phyloP scores from a whole-genome alignment of 2,329 filamentous ascomycete genomes.

The Sclerotinia spermophila region DNA sequence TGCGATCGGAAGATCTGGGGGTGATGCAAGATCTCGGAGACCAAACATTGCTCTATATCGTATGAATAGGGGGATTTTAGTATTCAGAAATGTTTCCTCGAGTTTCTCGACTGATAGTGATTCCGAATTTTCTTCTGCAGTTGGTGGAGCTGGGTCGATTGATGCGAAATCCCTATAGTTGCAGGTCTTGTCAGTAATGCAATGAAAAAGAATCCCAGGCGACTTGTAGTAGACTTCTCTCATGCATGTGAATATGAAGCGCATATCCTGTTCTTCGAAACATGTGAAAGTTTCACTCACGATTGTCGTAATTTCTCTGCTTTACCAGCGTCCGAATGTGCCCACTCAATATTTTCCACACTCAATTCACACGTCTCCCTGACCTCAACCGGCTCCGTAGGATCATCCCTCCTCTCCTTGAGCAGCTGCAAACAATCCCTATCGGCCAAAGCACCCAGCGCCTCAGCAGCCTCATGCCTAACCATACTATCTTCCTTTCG shows the following conservation, averaged over 20 bases:
- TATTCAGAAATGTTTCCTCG: conserved; percentile 74
- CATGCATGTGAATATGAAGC: neutral
- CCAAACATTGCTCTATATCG: conserved; percentile 98
- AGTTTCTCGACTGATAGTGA: conserved; percentile 70
- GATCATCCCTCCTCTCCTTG: conserved; percentile 67
- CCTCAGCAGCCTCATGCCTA: conserved; percentile 93
- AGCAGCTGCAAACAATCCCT: conserved; percentile 70
- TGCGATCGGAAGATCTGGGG: conserved; percentile 84
- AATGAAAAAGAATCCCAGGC: neutral
- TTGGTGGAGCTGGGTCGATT: conserved; percentile 89
- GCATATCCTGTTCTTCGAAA: neutral
- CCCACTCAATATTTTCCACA: conserved; percentile 90
- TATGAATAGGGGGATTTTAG: conserved; percentile 75
- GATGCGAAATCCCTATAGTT: conserved; percentile 82
- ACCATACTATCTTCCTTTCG: conserved; percentile 89
- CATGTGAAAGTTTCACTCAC: conserved; percentile 46
- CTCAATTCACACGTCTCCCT: conserved; percentile 96
- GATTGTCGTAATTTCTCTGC: conserved; percentile 77
- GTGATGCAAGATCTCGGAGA: conserved; percentile 89
- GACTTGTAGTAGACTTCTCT: neutral
- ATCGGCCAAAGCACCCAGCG: conserved; percentile 82
- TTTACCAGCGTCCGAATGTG: conserved; percentile 68
- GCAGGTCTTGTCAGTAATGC: conserved; percentile 26
- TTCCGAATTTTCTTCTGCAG: conserved; percentile 69
- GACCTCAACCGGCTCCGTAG: conserved; percentile 75